phyloP scores from a whole-genome alignment of 164 flowering plant genomes.

The Nymphaea thermarum region DNA sequence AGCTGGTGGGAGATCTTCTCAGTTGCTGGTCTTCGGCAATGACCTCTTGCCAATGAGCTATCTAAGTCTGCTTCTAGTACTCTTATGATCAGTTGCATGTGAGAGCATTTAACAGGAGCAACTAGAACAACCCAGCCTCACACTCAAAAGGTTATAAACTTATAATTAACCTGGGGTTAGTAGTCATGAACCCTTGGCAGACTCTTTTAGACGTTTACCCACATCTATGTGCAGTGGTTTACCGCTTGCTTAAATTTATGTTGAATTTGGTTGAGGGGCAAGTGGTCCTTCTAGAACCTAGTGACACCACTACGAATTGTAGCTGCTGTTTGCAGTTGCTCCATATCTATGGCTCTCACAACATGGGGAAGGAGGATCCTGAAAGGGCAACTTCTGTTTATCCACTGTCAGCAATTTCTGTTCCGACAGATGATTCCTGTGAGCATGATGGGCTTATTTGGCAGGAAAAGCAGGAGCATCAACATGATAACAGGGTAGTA shows the following conservation, averaged over 20 bases:
- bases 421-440: too few species aligned
- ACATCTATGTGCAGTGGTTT: slow-evolving; percentile 89
- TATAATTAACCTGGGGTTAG: slow-evolving; percentile 73
- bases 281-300: slow-evolving; percentile 68
- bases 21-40: slow-evolving; percentile 22
- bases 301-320: slow-evolving; percentile 56
- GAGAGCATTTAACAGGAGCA: slow-evolving; percentile 91
- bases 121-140: slow-evolving; percentile 81
- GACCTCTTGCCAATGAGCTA: slow-evolving; percentile 77
- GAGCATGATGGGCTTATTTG: too few species aligned
- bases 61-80: slow-evolving; percentile 68
- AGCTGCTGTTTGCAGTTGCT: slow-evolving; percentile 84
- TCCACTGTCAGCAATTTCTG: too few species aligned
- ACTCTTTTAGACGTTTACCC: slow-evolving; percentile 67
- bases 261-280: slow-evolving; percentile 94
- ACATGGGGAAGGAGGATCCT: slow-evolving; percentile 67
- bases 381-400: too few species aligned
- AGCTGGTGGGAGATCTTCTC: too few species aligned
- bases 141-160: slow-evolving; percentile 66
- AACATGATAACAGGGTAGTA: slow-evolving; percentile 47
- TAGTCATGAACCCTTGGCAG: slow-evolving; percentile 52
- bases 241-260: slow-evolving; percentile 73
- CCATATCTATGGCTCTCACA: slow-evolving; percentile 82
- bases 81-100: slow-evolving; percentile 64
- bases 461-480: too few species aligned